Evolutionary conservation across 2,329 filamentous ascomycete species (phyloP), one percentile per base, ranked within the genome.

Genomic region (Lecanicillium sp.): DNA sequence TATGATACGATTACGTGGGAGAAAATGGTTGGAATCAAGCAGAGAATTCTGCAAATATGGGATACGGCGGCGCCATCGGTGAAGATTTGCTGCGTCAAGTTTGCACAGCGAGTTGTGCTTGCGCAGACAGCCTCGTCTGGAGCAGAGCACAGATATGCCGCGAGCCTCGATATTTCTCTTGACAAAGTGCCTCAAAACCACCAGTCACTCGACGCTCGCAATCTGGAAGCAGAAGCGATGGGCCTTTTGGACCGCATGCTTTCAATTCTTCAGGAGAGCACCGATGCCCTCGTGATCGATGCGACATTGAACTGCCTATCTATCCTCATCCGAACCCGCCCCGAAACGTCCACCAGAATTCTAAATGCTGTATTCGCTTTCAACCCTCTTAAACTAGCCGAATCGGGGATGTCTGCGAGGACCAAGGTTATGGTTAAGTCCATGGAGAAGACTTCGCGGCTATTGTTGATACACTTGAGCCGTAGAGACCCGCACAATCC

Each of bases 81-180:
- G 46, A 82, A 82, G 52, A 82, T 97, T 59, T 94, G 88, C 69
- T 97, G 92, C 66, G 83, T 97, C 72, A 98, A 98, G 62, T 98
- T 98, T 60, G 83, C 87, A 28, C 90, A 98, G 65, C 81, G 87
- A 46, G 87, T 97, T 32, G 84, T 98, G 32, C 76, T 96, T 48
- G 86, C 88, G 14, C 90, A 98, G 62, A 96, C 87, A 10, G 80
- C 82, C n/a, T 87, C 87, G 33, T 66, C 82, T 42, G 84, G 86
- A 49, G 71, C 79, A 40, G 90, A 97, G 56, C 84, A 85, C 49
- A 80, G 87, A 68, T 65, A 67, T 40, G 64, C 64, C 25, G 65
- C 70, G 37, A 61, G 64, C 40, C 59, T 74, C 46, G 90, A 97
- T 56, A 84, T 94, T 30, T 96, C 89, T 17, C 70, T 97, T 37